Base-by-base conservation (phyloP, 768 basidiomycete genomes). In the Boletus reticuloceps region DNA sequence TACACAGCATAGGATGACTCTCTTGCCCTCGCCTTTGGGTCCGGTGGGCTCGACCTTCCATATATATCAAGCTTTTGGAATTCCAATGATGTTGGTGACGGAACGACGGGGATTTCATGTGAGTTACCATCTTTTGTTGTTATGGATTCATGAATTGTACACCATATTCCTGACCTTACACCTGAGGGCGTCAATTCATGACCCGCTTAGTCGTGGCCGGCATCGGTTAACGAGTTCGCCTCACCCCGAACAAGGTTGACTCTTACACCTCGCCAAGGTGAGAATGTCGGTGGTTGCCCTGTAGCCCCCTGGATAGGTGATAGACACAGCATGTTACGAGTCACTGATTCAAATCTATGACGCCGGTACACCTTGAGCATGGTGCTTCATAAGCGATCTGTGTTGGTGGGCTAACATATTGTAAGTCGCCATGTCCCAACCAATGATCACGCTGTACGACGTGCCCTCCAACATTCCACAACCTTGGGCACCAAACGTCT, bases 401-500 rank as follows among this genome's bases (percentile, higher is more conserved):
- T 40, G 46, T 41, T 19, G 22, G 36, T 36, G 47, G 29, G 27
- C 17, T 4, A 37, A 36, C 46, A n/a, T 17, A 17, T 40, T 22
- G 42, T 19, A 19, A 37, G 5, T 6, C 22, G 47, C 51, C 46
- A 78, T 79, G 77, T 68, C 77, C 51, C 74, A 74, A 49, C 81
- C 84, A 13, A 70, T 74, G 45, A 84, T 90, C 56, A 82, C 75
- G 16, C 73, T 90, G 16, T 90, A 88, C 65, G 88, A 90, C 58
- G 76, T 84, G 20, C 82, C 79, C 34, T 83, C 85, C 11, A 75
- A 75, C 47, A 77, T 75, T 10, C 75, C 82, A 2, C 83, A 86
- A 50, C 79, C 87, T n/a, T 90, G 88, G 88, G 83, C 84, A 49
- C 88, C 88, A 29, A 87, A 86, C 58, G 73, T 86, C 29, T 89